Conservation (phyloP, 169 alveolate genomes). For the Cryptosporidium felis region DNA sequence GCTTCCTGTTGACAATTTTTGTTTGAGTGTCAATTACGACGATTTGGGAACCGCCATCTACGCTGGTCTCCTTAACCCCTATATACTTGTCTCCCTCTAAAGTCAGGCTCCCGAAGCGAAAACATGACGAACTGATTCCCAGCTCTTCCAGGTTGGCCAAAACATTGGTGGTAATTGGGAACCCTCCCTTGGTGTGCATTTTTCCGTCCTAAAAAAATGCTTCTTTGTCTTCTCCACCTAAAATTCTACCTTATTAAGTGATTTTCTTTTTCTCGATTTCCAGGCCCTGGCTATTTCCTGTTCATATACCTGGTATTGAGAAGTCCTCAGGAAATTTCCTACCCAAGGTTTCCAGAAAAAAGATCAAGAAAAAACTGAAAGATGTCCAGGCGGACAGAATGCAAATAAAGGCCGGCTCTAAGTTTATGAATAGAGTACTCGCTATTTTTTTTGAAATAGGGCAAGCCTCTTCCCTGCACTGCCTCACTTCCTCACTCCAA, state of each 20-base stretch:
- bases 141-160: slow-evolving; percentile 79
- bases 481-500: too few relatives aligned
- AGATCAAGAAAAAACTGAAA: too few relatives aligned
- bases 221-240: not conserved
- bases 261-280: not conserved
- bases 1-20: slow-evolving; percentile 87
- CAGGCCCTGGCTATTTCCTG: not conserved
- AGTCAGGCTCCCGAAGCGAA: slow-evolving; percentile 87
- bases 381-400: too few relatives aligned
- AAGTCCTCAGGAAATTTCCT: too few relatives aligned
- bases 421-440: too few relatives aligned
- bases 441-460: too few relatives aligned
- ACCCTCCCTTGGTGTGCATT: slow-evolving; percentile 73
- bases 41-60: slow-evolving; percentile 84
- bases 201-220: not conserved
- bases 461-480: too few relatives aligned
- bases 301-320: too few relatives aligned
- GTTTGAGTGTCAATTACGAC: slow-evolving; percentile 86
- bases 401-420: too few relatives aligned
- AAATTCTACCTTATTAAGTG: not conserved
- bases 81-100: slow-evolving; percentile 91
- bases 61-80: slow-evolving; percentile 87
- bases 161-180: slow-evolving; percentile 75
- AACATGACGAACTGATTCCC: slow-evolving; percentile 86
- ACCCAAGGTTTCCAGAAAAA: too few relatives aligned